These are phyloP conservation scores for Ogataea salicorniae DNA, from an alignment of 805 yeast genomes.

Conservation along the genomic window DNA sequence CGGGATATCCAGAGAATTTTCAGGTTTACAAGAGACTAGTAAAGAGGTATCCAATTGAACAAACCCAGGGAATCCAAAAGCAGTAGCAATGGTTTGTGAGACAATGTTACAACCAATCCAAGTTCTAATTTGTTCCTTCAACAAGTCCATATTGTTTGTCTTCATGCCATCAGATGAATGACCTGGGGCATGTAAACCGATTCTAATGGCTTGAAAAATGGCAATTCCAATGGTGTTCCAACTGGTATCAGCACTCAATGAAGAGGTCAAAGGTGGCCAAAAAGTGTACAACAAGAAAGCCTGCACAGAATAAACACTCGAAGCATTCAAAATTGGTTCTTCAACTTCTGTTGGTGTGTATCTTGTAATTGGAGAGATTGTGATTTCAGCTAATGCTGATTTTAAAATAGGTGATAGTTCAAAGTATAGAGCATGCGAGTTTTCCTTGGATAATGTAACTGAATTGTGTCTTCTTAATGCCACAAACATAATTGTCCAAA, in stretches of 20 bases:
- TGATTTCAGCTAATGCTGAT: conserved; percentile 75
- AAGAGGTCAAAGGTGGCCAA: conserved; percentile 96
- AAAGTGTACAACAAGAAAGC: conserved; percentile 82
- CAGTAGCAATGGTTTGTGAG: conserved; percentile 83
- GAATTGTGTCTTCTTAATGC: conserved; percentile 63
- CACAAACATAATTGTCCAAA: conserved; percentile 90
- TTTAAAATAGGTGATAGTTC: conserved; percentile 65
- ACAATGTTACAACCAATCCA: conserved; percentile 94
- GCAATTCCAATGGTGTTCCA: conserved; percentile 96
- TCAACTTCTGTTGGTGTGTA: conserved; percentile 74
- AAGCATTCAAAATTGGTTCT: conserved; percentile 79
- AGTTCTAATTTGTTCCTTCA: conserved; percentile 77
- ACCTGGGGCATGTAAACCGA: conserved; percentile 85
- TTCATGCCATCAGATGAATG: conserved; percentile 43
- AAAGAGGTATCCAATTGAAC: conserved; percentile 77
- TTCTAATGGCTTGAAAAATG: conserved; percentile 83
- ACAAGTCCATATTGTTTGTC: conserved; percentile 39
- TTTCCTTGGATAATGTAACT: conserved; percentile 17
- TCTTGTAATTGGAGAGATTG: conserved; percentile 85
- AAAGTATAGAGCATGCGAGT: conserved; percentile 42
- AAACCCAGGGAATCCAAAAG: conserved; percentile 93
- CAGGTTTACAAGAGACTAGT: conserved; percentile 46
- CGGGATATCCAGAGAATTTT: conserved; percentile 44
- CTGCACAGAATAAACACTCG: conserved; percentile 91
- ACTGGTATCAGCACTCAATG: conserved; percentile 90